Evolutionary conservation across 352 stramenopile genomes (phyloP), one percentile per base, ranked within the genome.

Genomic region (Pythium phragmiticola): DNA sequence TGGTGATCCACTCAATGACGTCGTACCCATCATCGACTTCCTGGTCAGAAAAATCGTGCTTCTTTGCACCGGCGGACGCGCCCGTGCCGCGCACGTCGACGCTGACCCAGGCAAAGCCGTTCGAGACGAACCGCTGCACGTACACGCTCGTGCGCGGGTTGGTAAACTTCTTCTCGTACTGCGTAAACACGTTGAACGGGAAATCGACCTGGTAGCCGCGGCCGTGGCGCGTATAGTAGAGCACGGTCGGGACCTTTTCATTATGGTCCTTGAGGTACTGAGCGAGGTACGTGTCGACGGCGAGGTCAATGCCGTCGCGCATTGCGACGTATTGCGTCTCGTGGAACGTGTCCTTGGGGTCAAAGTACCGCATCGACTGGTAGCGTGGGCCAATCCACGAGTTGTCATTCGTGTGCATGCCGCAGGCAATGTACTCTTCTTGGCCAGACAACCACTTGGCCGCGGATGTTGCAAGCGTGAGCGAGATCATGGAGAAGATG

Each of bases 31-130:
- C 85, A 19, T 82, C 59, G n/a, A 90, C 64, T 57, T 94, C 85
- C 23, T 83, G 66, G 48, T 91, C 79, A 2, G 65, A 70, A 42
- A 94, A 94, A 54, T 94, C 85, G 57, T 80, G 66, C 30, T 76
- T 73, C 69, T 94, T 94, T 17, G 71, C 55, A 39, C 85, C 85
- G 1, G 70, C 80, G 26, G 85, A 94, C 1, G 78, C 82, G 16
- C 85, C 85, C n/a, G 85, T 89, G 58, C 85, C 85, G 16, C 85
- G 82, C 28, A 92, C 78, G 42, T 94, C 85, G 39, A 91, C 85
- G 23, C 73, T 77, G 52, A 94, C 74, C 82, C 83, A 94, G 0
- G 78, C 85, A 65, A 89, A 94, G 30, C 82, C 83, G 48, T 80
- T 89, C 16, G 78, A 81, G 49, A 88, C 68, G 62, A 94, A 89